A percentile compares a stretch with the other conserved stretches of the same genome.
Evolutionary conservation across 768 basidiomycete species (phyloP).

Genomic region (Fibroporia radiculosa): DNA sequence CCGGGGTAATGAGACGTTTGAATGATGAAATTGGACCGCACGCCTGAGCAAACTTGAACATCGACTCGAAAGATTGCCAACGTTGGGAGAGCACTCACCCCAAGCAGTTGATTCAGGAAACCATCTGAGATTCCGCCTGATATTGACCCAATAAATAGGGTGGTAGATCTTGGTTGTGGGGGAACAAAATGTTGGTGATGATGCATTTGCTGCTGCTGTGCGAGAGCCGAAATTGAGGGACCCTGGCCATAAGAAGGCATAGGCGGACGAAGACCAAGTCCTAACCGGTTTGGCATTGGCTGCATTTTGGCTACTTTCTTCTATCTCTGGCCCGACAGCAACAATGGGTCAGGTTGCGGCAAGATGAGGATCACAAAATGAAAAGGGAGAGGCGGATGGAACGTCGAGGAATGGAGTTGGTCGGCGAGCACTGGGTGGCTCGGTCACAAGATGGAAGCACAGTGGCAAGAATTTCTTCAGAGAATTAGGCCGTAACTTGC

Average conservation of each 20-base stretch:
- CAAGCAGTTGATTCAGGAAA: conserved; percentile 71
- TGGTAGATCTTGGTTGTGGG: conserved; percentile 66
- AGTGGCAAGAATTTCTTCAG: too few relatives aligned
- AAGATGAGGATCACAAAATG: too few relatives aligned
- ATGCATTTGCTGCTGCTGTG: conserved; percentile 67
- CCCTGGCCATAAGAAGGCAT: conserved; percentile 86
- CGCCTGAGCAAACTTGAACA: conserved; percentile 40
- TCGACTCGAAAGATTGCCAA: background rate
- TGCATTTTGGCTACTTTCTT: conserved; percentile 38
- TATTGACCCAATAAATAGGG: conserved; percentile 91
- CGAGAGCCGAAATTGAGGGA: conserved; percentile 86
- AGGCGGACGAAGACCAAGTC: conserved; percentile 84
- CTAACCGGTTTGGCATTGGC: conserved; percentile 64
- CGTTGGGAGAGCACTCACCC: conserved; percentile 40
- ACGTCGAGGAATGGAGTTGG: too few relatives aligned
- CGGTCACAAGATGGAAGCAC: too few relatives aligned
- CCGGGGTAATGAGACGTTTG: conserved; percentile 87
- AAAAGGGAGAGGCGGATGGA: too few relatives aligned
- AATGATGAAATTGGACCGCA: conserved; percentile 87
- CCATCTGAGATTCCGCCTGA: conserved; percentile 84
- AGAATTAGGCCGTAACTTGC: too few relatives aligned
- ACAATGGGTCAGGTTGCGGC: too few relatives aligned
- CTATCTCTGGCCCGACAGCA: too few relatives aligned
- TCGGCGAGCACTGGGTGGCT: too few relatives aligned
- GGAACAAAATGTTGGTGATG: conserved; percentile 55